Evolutionary conservation across 2,329 filamentous ascomycete genomes (phyloP).

Genomic region (Aspergillus puulaauensis): DNA sequence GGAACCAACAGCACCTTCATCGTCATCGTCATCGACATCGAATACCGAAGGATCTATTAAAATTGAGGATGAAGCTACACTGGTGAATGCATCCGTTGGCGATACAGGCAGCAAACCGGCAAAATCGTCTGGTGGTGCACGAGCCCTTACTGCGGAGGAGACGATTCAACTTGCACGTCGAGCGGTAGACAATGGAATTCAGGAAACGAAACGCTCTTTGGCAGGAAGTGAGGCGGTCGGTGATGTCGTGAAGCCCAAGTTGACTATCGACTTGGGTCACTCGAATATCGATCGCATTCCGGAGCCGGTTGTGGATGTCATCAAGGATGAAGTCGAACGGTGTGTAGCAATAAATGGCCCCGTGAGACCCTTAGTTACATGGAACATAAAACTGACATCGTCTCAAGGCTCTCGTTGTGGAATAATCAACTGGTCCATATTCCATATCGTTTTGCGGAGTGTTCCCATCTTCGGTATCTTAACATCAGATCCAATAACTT

Average conservation of each 20-base stretch:
- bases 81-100: constrained; percentile 26
- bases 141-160: constrained; percentile 42
- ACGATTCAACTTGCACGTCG: constrained; percentile 46
- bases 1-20: constrained; percentile 27
- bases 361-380: not conserved
- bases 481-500: constrained; percentile 52
- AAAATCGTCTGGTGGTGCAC: constrained; percentile 25
- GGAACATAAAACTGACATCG: constrained; percentile 14
- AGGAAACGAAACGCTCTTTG: constrained; percentile 48
- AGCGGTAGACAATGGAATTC: constrained; percentile 48
- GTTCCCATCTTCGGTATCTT: constrained; percentile 49
- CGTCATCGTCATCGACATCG: constrained; percentile 20
- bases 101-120: constrained; percentile 20
- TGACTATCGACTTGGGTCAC: constrained; percentile 53
- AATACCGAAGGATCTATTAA: constrained; percentile 27
- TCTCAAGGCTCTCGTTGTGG: constrained; percentile 47
- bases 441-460: constrained; percentile 49
- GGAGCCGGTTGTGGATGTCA: constrained; percentile 50
- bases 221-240: constrained; percentile 47
- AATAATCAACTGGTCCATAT: constrained; percentile 53
- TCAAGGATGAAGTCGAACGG: constrained; percentile 55
- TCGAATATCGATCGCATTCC: constrained; percentile 50
- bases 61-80: constrained; percentile 29
- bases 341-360: constrained; percentile 23
- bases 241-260: constrained; percentile 48